Base-by-base conservation (phyloP, 2,329 filamentous ascomycete species). In the Microsporum audouinii region DNA sequence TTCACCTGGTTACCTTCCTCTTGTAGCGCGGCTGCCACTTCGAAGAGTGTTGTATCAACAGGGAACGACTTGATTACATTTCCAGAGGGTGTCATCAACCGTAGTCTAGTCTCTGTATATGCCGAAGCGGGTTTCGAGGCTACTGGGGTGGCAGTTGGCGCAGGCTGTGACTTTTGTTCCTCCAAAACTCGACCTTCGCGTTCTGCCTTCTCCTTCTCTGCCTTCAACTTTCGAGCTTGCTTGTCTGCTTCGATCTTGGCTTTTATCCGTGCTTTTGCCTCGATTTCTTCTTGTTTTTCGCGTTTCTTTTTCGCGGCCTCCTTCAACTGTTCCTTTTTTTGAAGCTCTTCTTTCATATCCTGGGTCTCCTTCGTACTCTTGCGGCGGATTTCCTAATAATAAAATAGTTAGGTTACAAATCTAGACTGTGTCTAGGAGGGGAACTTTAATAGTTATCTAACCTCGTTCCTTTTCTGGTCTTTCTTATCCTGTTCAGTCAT, bases 171-270 rank as follows among this genome's bases (percentile, higher is more conserved):
- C 1, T 78, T 75, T 0, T 80, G 74, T 10, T 80, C 73, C 0
- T 79, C 70, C 29, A 77, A 77, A 41, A 79, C 73, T 2, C 83
- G 80, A n/a, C 92, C 91, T 66, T 91, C 89, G n/a, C 92, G 83
- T 60, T 84, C 84, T 0, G 91, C 91, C 77, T 92, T 95, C 68
- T 90, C 88, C 61, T 84, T 80, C 70, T 96, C 94, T 2, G 89
- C 87, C 73, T 94, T 95, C 65, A 87, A 82, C 65, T 88, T 86
- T 60, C 94, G 85, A 69, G 92, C 91, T 67, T 89, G 88, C 79
- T 95, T 96, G 77, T 97, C 91, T 12, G 88, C 91, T 67, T 94
- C 91, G 65, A 99, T 96, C 80, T 91, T 91, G 61, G 90, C 91
- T 76, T 91, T 87, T 73, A 96, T 92, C 39, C 88, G 84, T 75